Conservation (phyloP, 192 early-diverging fungal genomes). For the Kickxella alabastrina region DNA sequence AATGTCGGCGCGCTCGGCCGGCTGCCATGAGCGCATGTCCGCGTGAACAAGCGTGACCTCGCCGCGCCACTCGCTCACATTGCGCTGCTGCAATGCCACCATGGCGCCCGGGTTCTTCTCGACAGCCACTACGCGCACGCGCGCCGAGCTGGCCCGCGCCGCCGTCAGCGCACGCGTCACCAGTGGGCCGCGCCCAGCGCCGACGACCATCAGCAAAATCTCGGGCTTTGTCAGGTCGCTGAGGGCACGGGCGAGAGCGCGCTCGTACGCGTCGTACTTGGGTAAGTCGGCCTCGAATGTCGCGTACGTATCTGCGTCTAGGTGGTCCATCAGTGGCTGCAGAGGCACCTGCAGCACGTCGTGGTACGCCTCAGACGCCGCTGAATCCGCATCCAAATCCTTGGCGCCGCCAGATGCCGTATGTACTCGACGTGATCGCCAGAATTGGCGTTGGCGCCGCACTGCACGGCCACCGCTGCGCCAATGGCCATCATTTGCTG, state of each 20-base stretch:
- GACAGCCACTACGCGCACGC: conserved; percentile 75
- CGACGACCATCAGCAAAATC: conserved; percentile 63
- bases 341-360: conserved; percentile 86
- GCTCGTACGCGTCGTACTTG: conserved; percentile 91
- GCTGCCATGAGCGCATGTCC: conserved; percentile 86
- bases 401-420: conserved; percentile 65
- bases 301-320: conserved; percentile 91
- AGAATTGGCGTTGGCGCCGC: neutral
- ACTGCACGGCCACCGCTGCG: conserved; percentile 27
- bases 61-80: conserved; percentile 72
- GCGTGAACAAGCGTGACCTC: conserved; percentile 76
- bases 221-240: conserved; percentile 43
- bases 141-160: conserved; percentile 55
- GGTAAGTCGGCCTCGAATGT: conserved; percentile 93
- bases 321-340: conserved; percentile 91
- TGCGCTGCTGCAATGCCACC: conserved; percentile 73
- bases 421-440: conserved; percentile 61
- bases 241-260: conserved; percentile 60
- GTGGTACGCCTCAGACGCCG: conserved; percentile 71
- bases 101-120: conserved; percentile 98
- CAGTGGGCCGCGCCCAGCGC: conserved; percentile 92
- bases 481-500: conserved; percentile 28
- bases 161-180: conserved; percentile 85
- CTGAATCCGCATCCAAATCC: conserved; percentile 33
- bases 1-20: conserved; percentile 79